phyloP scores from a whole-genome alignment of 2,329 filamentous ascomycete genomes.

The Clarireedia homoeocarpa region DNA sequence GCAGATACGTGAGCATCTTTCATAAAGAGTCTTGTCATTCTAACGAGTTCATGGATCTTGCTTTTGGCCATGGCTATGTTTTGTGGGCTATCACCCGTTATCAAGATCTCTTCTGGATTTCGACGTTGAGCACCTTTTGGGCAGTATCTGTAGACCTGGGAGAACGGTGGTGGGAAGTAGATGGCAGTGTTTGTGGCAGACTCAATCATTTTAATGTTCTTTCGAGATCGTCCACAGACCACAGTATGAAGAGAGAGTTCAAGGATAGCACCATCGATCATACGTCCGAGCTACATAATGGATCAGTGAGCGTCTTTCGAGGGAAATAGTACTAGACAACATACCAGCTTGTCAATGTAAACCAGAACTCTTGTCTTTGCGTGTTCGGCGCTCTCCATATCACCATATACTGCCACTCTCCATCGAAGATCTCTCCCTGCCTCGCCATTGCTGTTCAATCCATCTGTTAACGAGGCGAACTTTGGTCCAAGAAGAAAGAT shows the following conservation, averaged over 20 bases:
- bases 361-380: slow-evolving; percentile 94
- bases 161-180: slow-evolving; percentile 94
- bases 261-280: slow-evolving; percentile 72
- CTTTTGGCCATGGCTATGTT: slow-evolving; percentile 84
- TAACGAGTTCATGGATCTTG: slow-evolving; percentile 79
- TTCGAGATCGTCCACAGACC: slow-evolving; percentile 85
- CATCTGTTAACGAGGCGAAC: slow-evolving; percentile 66
- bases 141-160: slow-evolving; percentile 82
- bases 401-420: slow-evolving; percentile 88
- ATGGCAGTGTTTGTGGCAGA: slow-evolving; percentile 93
- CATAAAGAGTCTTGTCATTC: slow-evolving; percentile 73
- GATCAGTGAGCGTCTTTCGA: slow-evolving; percentile 30
- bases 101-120: slow-evolving; percentile 85
- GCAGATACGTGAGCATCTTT: slow-evolving; percentile 88
- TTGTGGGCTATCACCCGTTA: slow-evolving; percentile 81
- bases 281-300: slow-evolving; percentile 52
- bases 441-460: slow-evolving; percentile 66
- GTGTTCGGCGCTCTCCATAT: slow-evolving; percentile 91
- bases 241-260: slow-evolving; percentile 85
- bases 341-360: slow-evolving; percentile 64
- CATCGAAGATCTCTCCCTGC: slow-evolving; percentile 80
- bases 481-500: slow-evolving; percentile 94
- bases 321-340: not conserved
- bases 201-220: slow-evolving; percentile 97
- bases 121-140: slow-evolving; percentile 74